phyloP scores from a whole-genome alignment of 2,329 filamentous ascomycete genomes.

The Xylaria sp. region DNA sequence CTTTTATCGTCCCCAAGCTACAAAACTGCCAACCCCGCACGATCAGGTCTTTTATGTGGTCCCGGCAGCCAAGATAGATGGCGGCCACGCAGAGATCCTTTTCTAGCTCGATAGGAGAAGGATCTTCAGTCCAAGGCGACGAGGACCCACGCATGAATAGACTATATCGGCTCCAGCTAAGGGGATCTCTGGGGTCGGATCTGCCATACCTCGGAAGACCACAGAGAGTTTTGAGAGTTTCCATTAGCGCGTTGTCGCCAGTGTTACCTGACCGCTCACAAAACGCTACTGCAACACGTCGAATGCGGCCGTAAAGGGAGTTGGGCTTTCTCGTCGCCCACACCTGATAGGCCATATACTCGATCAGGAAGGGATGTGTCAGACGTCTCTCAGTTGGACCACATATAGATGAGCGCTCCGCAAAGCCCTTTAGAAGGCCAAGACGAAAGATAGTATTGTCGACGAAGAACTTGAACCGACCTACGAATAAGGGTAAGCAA shows the following conservation, averaged over 20 bases:
- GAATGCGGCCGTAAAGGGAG: background rate
- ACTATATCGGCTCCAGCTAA: too few relatives aligned
- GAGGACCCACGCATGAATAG: too few relatives aligned
- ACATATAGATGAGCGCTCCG: too few relatives aligned
- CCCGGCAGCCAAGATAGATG: background rate
- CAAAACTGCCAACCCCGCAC: background rate
- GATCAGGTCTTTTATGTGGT: background rate
- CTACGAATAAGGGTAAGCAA: background rate
- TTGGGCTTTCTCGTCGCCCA: background rate
- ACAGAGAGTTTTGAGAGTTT: background rate
- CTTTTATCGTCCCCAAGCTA: background rate
- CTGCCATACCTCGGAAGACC: background rate
- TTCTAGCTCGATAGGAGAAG: background rate
- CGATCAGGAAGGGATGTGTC: background rate
- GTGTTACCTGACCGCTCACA: background rate
- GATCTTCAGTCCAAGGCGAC: background rate
- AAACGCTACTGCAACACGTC: background rate
- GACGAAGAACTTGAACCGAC: background rate
- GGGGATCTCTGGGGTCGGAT: too few relatives aligned
- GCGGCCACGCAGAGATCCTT: background rate
- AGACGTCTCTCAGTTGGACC: too few relatives aligned
- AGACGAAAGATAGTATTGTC: background rate
- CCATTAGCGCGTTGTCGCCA: background rate
- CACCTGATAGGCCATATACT: too few relatives aligned
- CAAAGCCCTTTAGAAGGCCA: too few relatives aligned